Conservation (phyloP, 148 eudicot genomes). For the Spergularia bocconei region DNA sequence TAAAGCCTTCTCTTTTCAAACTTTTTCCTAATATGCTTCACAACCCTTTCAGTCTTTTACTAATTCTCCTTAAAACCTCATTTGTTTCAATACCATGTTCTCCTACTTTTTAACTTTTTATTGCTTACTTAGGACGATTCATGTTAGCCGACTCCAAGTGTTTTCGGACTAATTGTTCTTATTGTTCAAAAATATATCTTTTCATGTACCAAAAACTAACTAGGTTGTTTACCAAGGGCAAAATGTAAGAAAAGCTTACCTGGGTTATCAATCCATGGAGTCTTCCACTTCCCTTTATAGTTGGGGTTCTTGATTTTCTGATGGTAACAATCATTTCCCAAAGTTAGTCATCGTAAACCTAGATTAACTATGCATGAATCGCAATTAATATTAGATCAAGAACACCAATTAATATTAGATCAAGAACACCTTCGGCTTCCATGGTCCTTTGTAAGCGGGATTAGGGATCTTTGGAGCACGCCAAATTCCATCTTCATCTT, state of each 20-base stretch:
- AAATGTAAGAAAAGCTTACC: slow-evolving; percentile 39
- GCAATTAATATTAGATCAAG: neutral
- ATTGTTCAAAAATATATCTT: no score
- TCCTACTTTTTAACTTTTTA: no score
- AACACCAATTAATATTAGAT: slow-evolving; percentile 26
- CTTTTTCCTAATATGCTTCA: no score
- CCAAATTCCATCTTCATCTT: slow-evolving; percentile 97
- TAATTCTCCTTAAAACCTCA: no score
- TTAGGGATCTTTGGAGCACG: slow-evolving; percentile 77
- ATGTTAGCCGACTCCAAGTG: no score
- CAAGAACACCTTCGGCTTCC: slow-evolving; percentile 76
- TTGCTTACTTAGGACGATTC: no score
- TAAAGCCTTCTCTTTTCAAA: no score
- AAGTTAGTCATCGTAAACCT: slow-evolving; percentile 10
- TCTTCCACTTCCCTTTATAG: slow-evolving; percentile 96
- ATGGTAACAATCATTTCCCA: neutral
- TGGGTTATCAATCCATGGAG: slow-evolving; percentile 95
- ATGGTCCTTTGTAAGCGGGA: slow-evolving; percentile 94
- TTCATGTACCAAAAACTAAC: no score
- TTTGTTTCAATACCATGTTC: no score
- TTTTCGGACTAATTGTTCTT: no score
- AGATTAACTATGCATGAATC: neutral
- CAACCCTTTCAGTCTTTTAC: no score
- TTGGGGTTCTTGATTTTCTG: slow-evolving; percentile 94
- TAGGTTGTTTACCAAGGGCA: neutral